These are phyloP conservation scores for Pseudogymnoascus destructans DNA, from an alignment of 2,329 filamentous ascomycete genomes.

Conservation along the genomic window DNA sequence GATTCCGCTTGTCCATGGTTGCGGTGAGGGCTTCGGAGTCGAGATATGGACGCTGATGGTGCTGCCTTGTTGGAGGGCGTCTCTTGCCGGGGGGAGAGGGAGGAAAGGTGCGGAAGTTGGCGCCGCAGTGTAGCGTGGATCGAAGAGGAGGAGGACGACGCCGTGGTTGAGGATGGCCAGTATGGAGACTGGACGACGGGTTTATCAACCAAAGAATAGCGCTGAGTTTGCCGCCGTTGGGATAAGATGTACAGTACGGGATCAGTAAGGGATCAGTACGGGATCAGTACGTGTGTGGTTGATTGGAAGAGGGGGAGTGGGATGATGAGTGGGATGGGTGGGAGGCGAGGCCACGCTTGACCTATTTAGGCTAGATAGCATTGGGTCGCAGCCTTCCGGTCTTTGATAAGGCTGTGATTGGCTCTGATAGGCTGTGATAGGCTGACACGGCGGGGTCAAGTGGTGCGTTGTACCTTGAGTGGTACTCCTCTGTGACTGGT, in stretches of 20 bases:
- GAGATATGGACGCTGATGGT: constrained; percentile 25
- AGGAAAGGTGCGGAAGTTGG: constrained; percentile 24
- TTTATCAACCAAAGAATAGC: constrained; percentile 2
- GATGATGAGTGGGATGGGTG: constrained; percentile 3
- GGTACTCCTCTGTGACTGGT: neutral
- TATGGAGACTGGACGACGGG: constrained; percentile 5
- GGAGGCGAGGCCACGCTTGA: constrained; percentile 3
- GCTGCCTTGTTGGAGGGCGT: constrained; percentile 19
- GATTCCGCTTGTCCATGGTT: constrained; percentile 80
- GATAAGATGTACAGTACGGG: neutral
- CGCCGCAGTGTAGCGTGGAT: constrained; percentile 27
- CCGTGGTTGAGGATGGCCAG: constrained; percentile 20
- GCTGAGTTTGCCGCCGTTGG: neutral
- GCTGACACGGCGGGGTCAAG: constrained; percentile 6
- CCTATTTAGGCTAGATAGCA: neutral
- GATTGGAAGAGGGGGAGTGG: constrained; percentile 5
- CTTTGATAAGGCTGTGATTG: neutral
- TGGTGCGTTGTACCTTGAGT: constrained; percentile 6
- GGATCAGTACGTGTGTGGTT: constrained; percentile 2
- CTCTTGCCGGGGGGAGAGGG: constrained; percentile 20
- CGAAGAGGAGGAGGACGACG: constrained; percentile 31
- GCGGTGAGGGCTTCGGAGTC: constrained; percentile 17
- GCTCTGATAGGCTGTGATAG: neutral
- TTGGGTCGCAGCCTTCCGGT: neutral
- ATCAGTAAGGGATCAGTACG: neutral